Conservation (phyloP, 495 filamentous ascomycete species). For the Aspergillus nanangensis region DNA sequence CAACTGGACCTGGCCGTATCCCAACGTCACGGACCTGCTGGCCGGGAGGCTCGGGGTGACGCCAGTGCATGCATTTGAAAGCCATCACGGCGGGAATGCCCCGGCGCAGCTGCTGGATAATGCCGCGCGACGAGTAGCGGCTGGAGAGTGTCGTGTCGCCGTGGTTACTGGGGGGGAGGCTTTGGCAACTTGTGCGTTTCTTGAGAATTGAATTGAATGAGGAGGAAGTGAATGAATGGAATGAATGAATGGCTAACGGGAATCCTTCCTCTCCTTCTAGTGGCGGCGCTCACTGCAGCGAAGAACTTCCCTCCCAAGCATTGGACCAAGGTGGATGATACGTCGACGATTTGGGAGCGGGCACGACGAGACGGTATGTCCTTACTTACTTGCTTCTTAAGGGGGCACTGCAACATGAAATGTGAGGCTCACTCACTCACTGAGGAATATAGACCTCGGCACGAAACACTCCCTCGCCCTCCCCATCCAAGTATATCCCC, state of each 20-base stretch:
- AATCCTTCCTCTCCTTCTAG: too few relatives aligned
- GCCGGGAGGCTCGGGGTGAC: slow-evolving; percentile 32
- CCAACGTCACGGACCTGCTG: slow-evolving; percentile 44
- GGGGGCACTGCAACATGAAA: too few relatives aligned
- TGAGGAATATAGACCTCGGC: slow-evolving; percentile 26
- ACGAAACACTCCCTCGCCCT: slow-evolving; percentile 42
- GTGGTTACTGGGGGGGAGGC: slow-evolving; percentile 55
- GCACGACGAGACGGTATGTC: slow-evolving; percentile 11
- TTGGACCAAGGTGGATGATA: slow-evolving; percentile 38
- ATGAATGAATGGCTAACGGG: slow-evolving; percentile 15
- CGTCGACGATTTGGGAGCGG: slow-evolving; percentile 15
- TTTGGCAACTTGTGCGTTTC: slow-evolving; percentile 44
- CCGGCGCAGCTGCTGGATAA: slow-evolving; percentile 51
- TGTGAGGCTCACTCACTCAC: too few relatives aligned
- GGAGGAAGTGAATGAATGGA: too few relatives aligned
- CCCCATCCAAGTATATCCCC: slow-evolving; percentile 51
- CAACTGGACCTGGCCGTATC: slow-evolving; percentile 56
- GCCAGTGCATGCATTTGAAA: slow-evolving; percentile 35
- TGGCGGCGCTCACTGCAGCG: slow-evolving; percentile 27
- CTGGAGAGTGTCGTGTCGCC: slow-evolving; percentile 42
- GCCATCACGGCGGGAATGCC: slow-evolving; percentile 50
- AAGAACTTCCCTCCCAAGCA: slow-evolving; percentile 42
- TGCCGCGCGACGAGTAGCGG: slow-evolving; percentile 45
- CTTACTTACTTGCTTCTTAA: too few relatives aligned
- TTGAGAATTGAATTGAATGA: not conserved